Base-by-base conservation (phyloP, 495 filamentous ascomycete genomes). In the Penicillium paxilli region DNA sequence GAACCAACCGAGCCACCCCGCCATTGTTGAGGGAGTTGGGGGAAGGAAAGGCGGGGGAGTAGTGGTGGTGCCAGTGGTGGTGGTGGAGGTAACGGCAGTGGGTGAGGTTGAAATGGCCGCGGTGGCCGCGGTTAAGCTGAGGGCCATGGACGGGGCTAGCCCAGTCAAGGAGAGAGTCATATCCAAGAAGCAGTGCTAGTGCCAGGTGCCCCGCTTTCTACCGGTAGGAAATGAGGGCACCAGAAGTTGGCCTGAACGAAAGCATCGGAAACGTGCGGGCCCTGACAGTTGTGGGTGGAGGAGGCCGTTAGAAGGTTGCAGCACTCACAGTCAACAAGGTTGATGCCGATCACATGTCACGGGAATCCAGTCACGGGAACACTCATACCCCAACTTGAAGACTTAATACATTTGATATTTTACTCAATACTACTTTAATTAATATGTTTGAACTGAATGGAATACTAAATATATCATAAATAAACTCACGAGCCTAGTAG, bases 1-100 rank as follows among this genome's bases (percentile, higher is more conserved):
- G 35, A 75, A 49, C 71, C 71, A 72, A 45, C 68, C 63, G 44
- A 76, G 67, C 65, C 69, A 73, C 60, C 75, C 74, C 63, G 71
- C 67, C 75, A 77, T 77, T 55, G 67, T 74, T 55, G 71, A 64
- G 12, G 70, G 70, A 46, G 56, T 54, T 45, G 71, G 62, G 35
- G 67, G 66, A 37, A 63, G 60, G 26, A 64, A 52, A 25, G 62
- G 62, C 49, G 70, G 66, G 54, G 66, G 66, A 56, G 68, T 51
- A 60, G 54, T 48, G 26, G 52, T 19, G 10, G 49, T n/a, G 28
- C 23, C 14, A 16, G 52, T 41, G 22, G 44, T 45, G 22, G 53
- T 23, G 44, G 58, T 56, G 24, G 63, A 61, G 30, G 58, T n/a
- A n/a, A n/a, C n/a, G n/a, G n/a, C n/a, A n/a, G n/a, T n/a, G n/a